These are phyloP conservation scores for Globisporangium spinosum DNA, from an alignment of 352 stramenopile genomes.

Conservation along the genomic window DNA sequence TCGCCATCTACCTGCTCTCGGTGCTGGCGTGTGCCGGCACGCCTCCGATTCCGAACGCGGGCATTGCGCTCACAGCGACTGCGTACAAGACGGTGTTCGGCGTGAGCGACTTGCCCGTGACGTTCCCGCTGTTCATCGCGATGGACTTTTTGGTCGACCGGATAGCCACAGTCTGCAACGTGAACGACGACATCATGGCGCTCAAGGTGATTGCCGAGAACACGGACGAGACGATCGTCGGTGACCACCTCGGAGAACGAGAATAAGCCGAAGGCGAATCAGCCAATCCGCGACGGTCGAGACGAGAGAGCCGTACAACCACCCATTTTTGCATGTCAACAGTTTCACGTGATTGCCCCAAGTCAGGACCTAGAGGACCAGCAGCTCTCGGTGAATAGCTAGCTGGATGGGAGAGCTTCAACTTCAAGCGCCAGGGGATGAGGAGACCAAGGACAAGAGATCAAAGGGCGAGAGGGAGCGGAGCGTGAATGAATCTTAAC, in stretches of 20 bases:
- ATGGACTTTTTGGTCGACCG: slow-evolving; percentile 69
- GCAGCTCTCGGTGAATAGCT: neutral
- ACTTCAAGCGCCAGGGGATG: neutral
- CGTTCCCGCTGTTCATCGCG: slow-evolving; percentile 54
- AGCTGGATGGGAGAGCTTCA: neutral
- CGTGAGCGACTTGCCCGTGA: slow-evolving; percentile 37
- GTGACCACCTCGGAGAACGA: slow-evolving; percentile 48
- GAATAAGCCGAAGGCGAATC: slow-evolving; percentile 12
- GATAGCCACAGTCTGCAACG: slow-evolving; percentile 65
- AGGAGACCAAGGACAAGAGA: too few relatives aligned
- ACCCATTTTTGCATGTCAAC: neutral
- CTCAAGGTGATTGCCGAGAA: slow-evolving; percentile 72
- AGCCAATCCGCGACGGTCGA: neutral
- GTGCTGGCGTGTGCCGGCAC: slow-evolving; percentile 50
- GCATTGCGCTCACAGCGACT: slow-evolving; percentile 52
- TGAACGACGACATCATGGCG: slow-evolving; percentile 79
- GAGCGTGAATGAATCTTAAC: neutral
- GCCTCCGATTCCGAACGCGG: slow-evolving; percentile 45
- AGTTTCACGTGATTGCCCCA: neutral
- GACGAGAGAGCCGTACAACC: neutral
- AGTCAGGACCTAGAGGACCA: neutral
- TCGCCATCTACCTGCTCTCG: slow-evolving; percentile 53
- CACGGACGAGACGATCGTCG: slow-evolving; percentile 62
- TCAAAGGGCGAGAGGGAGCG: neutral
- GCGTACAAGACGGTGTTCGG: slow-evolving; percentile 66